Evolutionary conservation across 768 basidiomycete genomes (phyloP).

Genomic region (Leucosporidium scottii): DNA sequence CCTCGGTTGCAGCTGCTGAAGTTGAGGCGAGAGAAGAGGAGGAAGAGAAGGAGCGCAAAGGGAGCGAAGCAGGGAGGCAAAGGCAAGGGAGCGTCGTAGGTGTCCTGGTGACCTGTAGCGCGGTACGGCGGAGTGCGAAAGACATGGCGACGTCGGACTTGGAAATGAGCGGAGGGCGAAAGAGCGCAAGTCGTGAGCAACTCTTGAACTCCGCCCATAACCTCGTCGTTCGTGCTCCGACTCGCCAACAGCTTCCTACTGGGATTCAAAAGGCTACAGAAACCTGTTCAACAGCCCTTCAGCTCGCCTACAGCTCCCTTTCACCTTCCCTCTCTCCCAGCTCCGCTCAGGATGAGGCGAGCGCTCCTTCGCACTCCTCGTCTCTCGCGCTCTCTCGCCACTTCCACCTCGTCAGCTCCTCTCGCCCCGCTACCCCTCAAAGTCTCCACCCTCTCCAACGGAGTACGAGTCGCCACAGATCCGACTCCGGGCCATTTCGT

Average conservation of each 20-base stretch:
- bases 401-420: not conserved
- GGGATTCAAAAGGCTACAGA: not conserved
- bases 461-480: conserved; percentile 85
- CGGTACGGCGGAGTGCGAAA: too few species aligned
- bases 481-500: conserved; percentile 88
- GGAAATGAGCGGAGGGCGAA: too few species aligned
- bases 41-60: conserved; percentile 5
- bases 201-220: not conserved
- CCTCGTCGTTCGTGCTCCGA: not conserved
- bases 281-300: not conserved
- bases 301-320: not conserved
- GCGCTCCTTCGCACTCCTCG: not conserved
- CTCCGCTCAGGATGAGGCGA: conserved; percentile 1
- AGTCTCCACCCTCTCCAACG: conserved; percentile 81
- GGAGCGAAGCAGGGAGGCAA: not conserved
- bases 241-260: not conserved
- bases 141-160: too few species aligned
- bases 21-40: conserved; percentile 1
- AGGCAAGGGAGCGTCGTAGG: not conserved
- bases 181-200: too few species aligned
- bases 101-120: too few species aligned
- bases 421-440: conserved; percentile 13
- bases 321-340: not conserved
- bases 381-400: not conserved
- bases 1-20: not conserved